These are phyloP conservation scores for Cutaneotrichosporon sp. DNA, from an alignment of 1,284 basidiomycete species.

Conservation along the genomic window DNA sequence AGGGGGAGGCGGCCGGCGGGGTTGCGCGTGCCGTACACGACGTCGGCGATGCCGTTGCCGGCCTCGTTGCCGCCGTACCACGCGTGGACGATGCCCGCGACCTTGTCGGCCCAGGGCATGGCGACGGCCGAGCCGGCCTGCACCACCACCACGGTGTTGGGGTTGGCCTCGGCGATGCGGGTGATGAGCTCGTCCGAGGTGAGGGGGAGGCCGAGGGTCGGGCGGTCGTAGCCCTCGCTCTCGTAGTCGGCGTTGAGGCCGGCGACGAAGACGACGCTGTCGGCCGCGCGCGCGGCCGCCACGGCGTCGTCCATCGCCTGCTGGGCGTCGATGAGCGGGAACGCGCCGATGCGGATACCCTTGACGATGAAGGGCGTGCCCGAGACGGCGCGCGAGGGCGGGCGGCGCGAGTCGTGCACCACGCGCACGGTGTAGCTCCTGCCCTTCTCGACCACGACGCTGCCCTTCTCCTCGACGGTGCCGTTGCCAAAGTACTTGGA, in stretches of 20 bases:
- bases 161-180: conserved; percentile 66
- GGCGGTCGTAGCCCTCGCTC: conserved; percentile 53
- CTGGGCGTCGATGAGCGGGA: conserved; percentile 61
- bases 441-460: conserved; percentile 30
- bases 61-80: conserved; percentile 85
- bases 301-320: conserved; percentile 63
- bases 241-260: conserved; percentile 63
- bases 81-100: conserved; percentile 67
- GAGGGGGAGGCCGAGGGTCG: conserved; percentile 52
- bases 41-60: conserved; percentile 75
- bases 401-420: conserved; percentile 32
- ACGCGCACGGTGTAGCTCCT: conserved; percentile 31
- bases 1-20: conserved; percentile 75
- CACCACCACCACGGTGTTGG: conserved; percentile 72
- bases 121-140: conserved; percentile 71
- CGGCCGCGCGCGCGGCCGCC: conserved; percentile 61
- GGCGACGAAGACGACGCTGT: conserved; percentile 64
- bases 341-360: conserved; percentile 42
- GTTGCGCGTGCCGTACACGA: conserved; percentile 73
- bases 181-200: conserved; percentile 64
- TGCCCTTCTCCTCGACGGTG: conserved; percentile 25
- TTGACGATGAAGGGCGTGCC: conserved; percentile 67
- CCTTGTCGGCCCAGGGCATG: conserved; percentile 71
- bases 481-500: conserved; percentile 32
- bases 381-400: conserved; percentile 61